Evolutionary conservation across 2,329 filamentous ascomycete species (phyloP), one percentile per base, ranked within the genome.

Genomic region (Rutstroemia sp.): DNA sequence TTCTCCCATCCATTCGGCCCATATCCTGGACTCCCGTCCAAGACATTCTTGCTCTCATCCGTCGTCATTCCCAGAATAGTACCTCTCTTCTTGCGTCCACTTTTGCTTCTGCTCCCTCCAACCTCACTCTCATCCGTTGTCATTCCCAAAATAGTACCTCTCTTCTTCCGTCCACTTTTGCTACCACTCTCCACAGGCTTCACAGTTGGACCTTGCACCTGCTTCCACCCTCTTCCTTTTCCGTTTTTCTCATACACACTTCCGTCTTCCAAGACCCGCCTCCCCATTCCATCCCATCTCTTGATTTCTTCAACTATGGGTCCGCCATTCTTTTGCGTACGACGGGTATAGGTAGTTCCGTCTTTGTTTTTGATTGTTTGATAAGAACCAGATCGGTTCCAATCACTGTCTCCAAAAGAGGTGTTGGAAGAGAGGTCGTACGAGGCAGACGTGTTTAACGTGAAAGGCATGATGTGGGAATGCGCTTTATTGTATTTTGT

Each of bases 171-270:
- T 5, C 46, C 53, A 5, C 19, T 38, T 12, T 16, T 23, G 10
- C 41, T 37, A 17, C 17, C 48, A 27, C 21, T 19, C 7, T 56
- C 42, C 1, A 56, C 21, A 12, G 47, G 16, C 12, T 56, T 44
- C 25, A 56, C 47, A 19, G 47, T 51, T 16, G 53, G 53, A 5
- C 16, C 47, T 21, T 45, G 47, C 14, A 56, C 53, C 16, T 51
- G 47, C 12, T 48, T 48, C 53, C 53, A 56, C 17, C 53, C 53
- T 16, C 34, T 56, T 34, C 53, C 53, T 27, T 56, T 56, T 6
- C 53, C 53, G 44, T 51, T 56, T 6, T 56, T 56, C 27, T 56
- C 53, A 16, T 51, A 56, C 4, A 56, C 38, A 38, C 53, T 56
- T 23, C 53, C 53, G 51, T 56, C 47, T 38, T 56, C 53, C 10